These are phyloP conservation scores for Pichia sp. DNA, from an alignment of 1,139 yeast species.

Conservation along the genomic window DNA sequence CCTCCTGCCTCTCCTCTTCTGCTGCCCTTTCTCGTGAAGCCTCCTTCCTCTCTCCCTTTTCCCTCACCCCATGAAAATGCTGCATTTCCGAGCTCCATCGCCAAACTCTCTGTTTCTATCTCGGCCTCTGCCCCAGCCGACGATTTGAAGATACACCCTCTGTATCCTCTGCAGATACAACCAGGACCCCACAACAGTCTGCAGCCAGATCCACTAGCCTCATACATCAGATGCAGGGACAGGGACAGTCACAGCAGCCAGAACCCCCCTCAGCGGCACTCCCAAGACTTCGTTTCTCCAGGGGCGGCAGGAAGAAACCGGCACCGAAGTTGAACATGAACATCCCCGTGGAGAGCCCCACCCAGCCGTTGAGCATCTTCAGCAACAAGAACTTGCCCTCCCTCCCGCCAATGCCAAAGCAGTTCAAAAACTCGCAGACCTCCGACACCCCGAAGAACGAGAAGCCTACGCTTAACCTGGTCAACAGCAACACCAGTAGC, in stretches of 20 bases:
- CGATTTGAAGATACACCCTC: too few species aligned
- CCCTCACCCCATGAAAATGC: background rate
- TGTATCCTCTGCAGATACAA: too few species aligned
- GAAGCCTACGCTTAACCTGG: slow-evolving; percentile 5
- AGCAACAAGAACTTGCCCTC: slow-evolving; percentile 6
- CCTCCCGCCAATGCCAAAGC: slow-evolving; percentile 13
- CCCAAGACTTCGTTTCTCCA: slow-evolving; percentile 14
- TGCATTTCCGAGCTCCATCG: background rate
- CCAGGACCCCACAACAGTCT: too few species aligned
- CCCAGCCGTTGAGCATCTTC: slow-evolving; percentile 8
- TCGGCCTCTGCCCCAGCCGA: too few species aligned
- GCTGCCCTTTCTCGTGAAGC: background rate
- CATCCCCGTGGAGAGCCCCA: slow-evolving; percentile 10
- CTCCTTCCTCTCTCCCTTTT: background rate
- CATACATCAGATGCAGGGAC: background rate
- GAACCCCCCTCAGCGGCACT: slow-evolving; percentile 4
- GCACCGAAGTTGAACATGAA: slow-evolving; percentile 17
- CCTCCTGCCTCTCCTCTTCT: background rate
- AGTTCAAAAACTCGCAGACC: slow-evolving; percentile 3
- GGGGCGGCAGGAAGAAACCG: slow-evolving; percentile 15
- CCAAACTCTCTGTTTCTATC: too few species aligned
- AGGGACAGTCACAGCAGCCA: background rate
- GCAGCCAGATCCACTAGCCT: background rate
- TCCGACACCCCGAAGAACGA: background rate
- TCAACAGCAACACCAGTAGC: background rate